Percentiles rank a stretch among this genome's conserved stretches.
Conservation (phyloP, 2,329 filamentous ascomycete genomes). For the Epichloe festucae region DNA sequence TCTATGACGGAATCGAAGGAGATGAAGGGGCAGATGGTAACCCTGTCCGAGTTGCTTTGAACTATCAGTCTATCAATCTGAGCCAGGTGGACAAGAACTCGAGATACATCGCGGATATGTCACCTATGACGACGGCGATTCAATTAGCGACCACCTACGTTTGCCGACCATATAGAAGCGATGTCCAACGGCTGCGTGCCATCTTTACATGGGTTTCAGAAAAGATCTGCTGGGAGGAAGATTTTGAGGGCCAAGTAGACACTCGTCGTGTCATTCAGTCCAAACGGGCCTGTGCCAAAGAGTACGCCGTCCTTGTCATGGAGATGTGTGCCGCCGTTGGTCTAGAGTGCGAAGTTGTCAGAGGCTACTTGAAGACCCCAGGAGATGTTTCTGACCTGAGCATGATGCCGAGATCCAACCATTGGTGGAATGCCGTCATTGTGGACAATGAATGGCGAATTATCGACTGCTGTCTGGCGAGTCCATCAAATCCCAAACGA, state of each 20-base stretch:
- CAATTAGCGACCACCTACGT: constrained; percentile 83
- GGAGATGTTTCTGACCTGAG: constrained; percentile 73
- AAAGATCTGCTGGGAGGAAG: constrained; percentile 89
- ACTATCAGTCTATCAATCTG: constrained; percentile 70
- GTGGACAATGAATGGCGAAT: constrained; percentile 94
- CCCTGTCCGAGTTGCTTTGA: constrained; percentile 67
- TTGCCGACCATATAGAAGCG: constrained; percentile 85
- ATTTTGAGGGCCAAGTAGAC: constrained; percentile 76
- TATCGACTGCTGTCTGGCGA: constrained; percentile 86
- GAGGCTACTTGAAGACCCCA: constrained; percentile 81
- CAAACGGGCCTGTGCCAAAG: constrained; percentile 73
- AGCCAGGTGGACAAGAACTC: constrained; percentile 90
- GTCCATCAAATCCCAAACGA: constrained; percentile 76
- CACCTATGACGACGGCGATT: constrained; percentile 67
- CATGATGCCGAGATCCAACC: constrained; percentile 75
- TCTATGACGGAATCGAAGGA: constrained; percentile 74
- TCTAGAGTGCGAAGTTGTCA: constrained; percentile 73
- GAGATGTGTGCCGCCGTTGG: constrained; percentile 93
- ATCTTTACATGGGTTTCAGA: constrained; percentile 99
- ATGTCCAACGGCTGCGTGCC: constrained; percentile 81
- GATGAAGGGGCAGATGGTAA: constrained; percentile 80
- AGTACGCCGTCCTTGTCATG: constrained; percentile 75
- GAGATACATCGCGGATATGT: constrained; percentile 74
- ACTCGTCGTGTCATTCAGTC: constrained; percentile 72
- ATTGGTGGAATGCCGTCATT: constrained; percentile 94